phyloP scores from a whole-genome alignment of 1,139 yeast species.

The Hyphopichia fennica region DNA sequence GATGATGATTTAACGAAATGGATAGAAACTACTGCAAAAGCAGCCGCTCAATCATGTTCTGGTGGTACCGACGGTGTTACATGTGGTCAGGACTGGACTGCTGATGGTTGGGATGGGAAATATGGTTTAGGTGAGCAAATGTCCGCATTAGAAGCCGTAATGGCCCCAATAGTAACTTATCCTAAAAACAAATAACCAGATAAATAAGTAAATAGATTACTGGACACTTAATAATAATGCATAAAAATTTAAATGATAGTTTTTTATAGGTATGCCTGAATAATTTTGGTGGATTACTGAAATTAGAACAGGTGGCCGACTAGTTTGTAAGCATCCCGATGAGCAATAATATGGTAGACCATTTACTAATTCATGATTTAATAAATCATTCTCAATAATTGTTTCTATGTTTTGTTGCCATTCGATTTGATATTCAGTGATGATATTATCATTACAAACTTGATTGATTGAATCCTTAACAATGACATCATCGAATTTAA shows the following conservation, averaged over 20 bases:
- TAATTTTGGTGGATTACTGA: constrained; percentile 1
- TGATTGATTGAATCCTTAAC: background rate
- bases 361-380: background rate
- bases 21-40: constrained; percentile 65
- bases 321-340: background rate
- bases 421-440: background rate
- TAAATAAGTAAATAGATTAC: too few species aligned
- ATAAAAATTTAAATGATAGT: background rate
- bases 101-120: constrained; percentile 62
- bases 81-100: constrained; percentile 82
- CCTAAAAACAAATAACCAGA: background rate
- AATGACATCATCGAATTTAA: constrained; percentile 7
- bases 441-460: background rate
- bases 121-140: constrained; percentile 96
- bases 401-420: background rate
- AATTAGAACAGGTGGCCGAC: background rate
- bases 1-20: constrained; percentile 47
- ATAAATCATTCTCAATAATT: background rate
- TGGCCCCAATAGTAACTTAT: constrained; percentile 1
- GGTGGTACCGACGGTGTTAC: constrained; percentile 91
- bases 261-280: background rate
- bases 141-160: constrained; percentile 78
- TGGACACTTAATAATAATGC: background rate
- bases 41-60: constrained; percentile 78
- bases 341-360: background rate